Evolutionary conservation across 768 basidiomycete species (phyloP).

Genomic region (Russula lepida): DNA sequence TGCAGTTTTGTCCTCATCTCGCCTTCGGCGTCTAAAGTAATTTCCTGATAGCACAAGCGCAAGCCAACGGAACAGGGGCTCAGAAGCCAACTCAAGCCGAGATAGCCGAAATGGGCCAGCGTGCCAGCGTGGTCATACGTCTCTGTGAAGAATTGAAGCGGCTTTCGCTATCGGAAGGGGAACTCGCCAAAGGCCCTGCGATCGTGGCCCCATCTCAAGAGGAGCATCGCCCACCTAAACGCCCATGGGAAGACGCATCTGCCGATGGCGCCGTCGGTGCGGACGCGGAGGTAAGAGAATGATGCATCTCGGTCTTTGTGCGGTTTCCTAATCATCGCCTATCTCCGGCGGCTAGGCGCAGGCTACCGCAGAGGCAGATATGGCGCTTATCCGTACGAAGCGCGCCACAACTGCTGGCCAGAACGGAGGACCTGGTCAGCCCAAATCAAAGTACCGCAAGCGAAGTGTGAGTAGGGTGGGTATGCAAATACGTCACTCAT

Average conservation of each 20-base stretch:
- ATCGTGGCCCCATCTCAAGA: constrained; percentile 28
- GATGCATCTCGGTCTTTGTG: constrained; percentile 7
- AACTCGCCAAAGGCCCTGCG: constrained; percentile 22
- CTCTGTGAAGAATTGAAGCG: constrained; percentile 56
- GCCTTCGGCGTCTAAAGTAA: neutral
- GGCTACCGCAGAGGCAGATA: constrained; percentile 70
- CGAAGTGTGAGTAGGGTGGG: constrained; percentile 56
- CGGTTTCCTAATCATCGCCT: constrained; percentile 18
- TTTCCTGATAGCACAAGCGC: constrained; percentile 27
- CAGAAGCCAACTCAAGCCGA: constrained; percentile 47
- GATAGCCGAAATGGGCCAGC: constrained; percentile 59
- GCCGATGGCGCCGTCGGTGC: constrained; percentile 30
- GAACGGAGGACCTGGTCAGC: constrained; percentile 35
- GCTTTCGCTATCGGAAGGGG: constrained; percentile 26
- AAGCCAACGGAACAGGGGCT: constrained; percentile 37
- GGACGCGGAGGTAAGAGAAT: constrained; percentile 14
- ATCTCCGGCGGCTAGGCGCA: constrained; percentile 35
- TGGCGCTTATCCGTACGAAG: constrained; percentile 78
- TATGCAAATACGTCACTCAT: constrained; percentile 21
- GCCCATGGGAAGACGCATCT: constrained; percentile 72
- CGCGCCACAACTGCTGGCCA: constrained; percentile 61
- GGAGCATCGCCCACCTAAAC: constrained; percentile 57
- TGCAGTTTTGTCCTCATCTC: constrained; percentile 27
- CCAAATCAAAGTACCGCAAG: constrained; percentile 78
- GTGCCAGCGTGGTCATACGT: constrained; percentile 57